A percentile compares a stretch with the other conserved stretches of the same genome.
Evolutionary conservation across 352 stramenopile genomes (phyloP).

Genomic region (Peronosclerospora sorghi): DNA sequence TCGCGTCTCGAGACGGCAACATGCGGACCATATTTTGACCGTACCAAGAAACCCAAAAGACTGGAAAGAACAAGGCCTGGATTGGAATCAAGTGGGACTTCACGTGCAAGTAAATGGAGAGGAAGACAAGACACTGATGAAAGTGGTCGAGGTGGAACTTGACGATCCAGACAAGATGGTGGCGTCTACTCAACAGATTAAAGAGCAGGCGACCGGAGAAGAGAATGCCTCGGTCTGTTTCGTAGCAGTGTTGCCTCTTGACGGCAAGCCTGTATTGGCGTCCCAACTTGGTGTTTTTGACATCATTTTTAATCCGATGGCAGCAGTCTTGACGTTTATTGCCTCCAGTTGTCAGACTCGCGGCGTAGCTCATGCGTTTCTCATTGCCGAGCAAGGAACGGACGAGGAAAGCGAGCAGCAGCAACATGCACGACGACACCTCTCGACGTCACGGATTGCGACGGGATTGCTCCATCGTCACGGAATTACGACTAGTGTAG

Average conservation of each 20-base stretch:
- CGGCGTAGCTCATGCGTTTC: conserved; percentile 3
- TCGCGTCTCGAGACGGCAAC: conserved; percentile 21
- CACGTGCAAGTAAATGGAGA: conserved; percentile 1
- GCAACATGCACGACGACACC: too few species aligned
- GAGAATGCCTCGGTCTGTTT: conserved; percentile 4
- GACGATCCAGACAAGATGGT: conserved; percentile 7
- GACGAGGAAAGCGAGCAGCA: not conserved
- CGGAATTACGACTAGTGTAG: conserved; percentile 17
- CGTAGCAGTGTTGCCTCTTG: conserved; percentile 15
- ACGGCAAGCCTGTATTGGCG: conserved; percentile 2
- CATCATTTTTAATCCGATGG: conserved; percentile 27
- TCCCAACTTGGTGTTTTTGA: conserved; percentile 10
- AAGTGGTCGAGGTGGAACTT: conserved; percentile 36
- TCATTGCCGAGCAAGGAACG: conserved; percentile 4
- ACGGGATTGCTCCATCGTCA: conserved; percentile 25
- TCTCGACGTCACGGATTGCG: conserved; percentile 8
- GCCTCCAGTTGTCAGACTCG: conserved; percentile 9
- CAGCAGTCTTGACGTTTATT: conserved; percentile 20
- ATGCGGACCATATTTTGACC: conserved; percentile 36
- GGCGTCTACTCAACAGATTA: conserved; percentile 3
- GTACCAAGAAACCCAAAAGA: conserved; percentile 1
- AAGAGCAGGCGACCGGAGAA: not conserved
- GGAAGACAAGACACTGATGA: conserved; percentile 2
- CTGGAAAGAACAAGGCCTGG: conserved; percentile 2
- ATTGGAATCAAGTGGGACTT: conserved; percentile 14